These are phyloP conservation scores for Eremochloa ophiuroides DNA, from an alignment of 176 grass and related monocot species.

Conservation along the genomic window DNA sequence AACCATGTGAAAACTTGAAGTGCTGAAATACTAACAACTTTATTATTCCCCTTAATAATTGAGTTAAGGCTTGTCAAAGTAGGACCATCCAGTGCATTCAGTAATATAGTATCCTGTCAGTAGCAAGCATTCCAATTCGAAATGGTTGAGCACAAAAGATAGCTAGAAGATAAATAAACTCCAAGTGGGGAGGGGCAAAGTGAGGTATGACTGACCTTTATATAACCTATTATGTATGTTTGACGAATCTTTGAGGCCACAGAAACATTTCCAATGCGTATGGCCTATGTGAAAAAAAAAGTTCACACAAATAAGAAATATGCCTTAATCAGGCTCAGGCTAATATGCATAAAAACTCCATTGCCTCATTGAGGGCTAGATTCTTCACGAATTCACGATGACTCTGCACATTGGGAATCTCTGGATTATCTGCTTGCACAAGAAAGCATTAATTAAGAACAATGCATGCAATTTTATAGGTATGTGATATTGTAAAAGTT, in stretches of 20 bases:
- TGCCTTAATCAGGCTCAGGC: conserved; percentile 12
- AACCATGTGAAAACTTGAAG: conserved; percentile 28
- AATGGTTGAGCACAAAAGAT: conserved; percentile 29
- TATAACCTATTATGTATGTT: conserved; percentile 77
- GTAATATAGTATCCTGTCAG: conserved; percentile 83
- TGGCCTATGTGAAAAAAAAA: conserved; percentile 50
- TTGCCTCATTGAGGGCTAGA: conserved; percentile 76
- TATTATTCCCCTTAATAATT: conserved; percentile 63
- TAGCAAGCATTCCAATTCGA: conserved; percentile 16
- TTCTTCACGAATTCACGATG: conserved; percentile 73
- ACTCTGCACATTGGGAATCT: conserved; percentile 46
- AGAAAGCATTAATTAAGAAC: conserved; percentile 19
- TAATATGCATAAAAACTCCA: conserved; percentile 28
- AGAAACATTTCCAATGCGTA: conserved; percentile 66
- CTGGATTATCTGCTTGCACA: conserved; percentile 66
- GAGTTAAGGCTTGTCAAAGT: conserved; percentile 52
- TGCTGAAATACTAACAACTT: conserved; percentile 58
- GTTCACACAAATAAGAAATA: conserved; percentile 28
- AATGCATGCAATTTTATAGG: neutral
- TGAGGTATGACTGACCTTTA: conserved; percentile 51
- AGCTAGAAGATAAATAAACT: conserved; percentile 7
- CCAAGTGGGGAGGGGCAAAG: neutral
- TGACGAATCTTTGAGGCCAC: conserved; percentile 80
- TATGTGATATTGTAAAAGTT: conserved; percentile 14
- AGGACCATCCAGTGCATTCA: conserved; percentile 60